phyloP scores from a whole-genome alignment of 148 eudicot species.

The Nepenthes mirabilis region DNA sequence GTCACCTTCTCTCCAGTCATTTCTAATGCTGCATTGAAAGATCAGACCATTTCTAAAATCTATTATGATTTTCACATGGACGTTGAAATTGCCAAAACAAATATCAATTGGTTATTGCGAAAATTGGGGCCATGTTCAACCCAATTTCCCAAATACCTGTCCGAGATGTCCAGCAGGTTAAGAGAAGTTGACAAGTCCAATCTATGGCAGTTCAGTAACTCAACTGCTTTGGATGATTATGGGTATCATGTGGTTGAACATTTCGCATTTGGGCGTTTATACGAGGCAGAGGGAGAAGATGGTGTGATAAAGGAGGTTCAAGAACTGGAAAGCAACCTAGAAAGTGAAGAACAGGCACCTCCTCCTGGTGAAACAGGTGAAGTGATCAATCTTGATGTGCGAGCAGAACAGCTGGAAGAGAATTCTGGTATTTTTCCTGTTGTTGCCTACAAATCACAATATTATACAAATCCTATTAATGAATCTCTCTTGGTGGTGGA shows the following conservation, averaged over 20 bases:
- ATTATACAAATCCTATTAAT: too few species aligned
- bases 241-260: background rate
- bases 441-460: background rate
- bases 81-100: slow-evolving; percentile 20
- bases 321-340: slow-evolving; percentile 1
- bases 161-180: slow-evolving; percentile 13
- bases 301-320: background rate
- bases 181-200: slow-evolving; percentile 16
- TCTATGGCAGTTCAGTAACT: slow-evolving; percentile 24
- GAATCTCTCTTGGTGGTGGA: background rate
- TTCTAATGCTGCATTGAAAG: slow-evolving; percentile 12
- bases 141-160: slow-evolving; percentile 10
- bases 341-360: slow-evolving; percentile 6
- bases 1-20: slow-evolving; percentile 16
- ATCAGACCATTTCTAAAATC: slow-evolving; percentile 18
- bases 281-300: background rate
- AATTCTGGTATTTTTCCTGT: too few species aligned
- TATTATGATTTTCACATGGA: slow-evolving; percentile 17
- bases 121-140: slow-evolving; percentile 27
- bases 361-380: slow-evolving; percentile 4
- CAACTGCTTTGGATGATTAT: slow-evolving; percentile 34
- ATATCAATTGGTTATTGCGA: slow-evolving; percentile 16
- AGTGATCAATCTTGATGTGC: background rate
- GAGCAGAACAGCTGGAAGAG: too few species aligned
- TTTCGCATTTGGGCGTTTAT: background rate